A percentile compares a stretch with the other conserved stretches of the same genome.
phyloP scores from a whole-genome alignment of 2,329 filamentous ascomycete species.

The Phialocephala subalpina region DNA sequence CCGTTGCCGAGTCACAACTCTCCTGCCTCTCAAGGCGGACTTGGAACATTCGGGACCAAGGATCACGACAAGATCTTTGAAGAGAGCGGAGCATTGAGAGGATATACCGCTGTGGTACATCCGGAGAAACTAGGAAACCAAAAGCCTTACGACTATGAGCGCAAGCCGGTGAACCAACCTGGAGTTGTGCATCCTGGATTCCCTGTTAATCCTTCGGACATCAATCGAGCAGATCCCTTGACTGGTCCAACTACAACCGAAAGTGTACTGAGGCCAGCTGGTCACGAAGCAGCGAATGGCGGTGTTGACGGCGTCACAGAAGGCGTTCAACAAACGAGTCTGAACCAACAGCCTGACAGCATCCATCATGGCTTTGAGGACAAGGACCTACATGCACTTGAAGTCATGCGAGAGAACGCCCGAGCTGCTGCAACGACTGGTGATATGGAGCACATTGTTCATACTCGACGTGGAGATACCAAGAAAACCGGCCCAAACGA shows the following conservation, averaged over 20 bases:
- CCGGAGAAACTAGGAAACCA: constrained; percentile 25
- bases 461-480: constrained; percentile 17
- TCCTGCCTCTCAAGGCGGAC: constrained; percentile 52
- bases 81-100: constrained; percentile 43
- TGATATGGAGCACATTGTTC: constrained; percentile 38
- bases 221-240: constrained; percentile 12
- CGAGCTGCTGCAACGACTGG: constrained; percentile 35
- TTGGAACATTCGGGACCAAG: constrained; percentile 30
- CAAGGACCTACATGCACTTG: constrained; percentile 25
- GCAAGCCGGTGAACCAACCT: constrained; percentile 30
- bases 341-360: constrained; percentile 16
- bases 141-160: constrained; percentile 33
- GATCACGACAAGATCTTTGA: constrained; percentile 41
- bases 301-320: constrained; percentile 11
- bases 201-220: not conserved
- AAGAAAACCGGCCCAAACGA: constrained; percentile 4
- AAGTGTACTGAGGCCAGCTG: constrained; percentile 26
- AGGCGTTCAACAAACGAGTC: constrained; percentile 18
- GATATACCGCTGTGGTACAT: constrained; percentile 36
- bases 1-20: constrained; percentile 62
- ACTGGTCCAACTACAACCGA: constrained; percentile 32
- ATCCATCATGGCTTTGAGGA: constrained; percentile 27
- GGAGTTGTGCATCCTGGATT: constrained; percentile 10
- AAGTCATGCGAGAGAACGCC: constrained; percentile 34
- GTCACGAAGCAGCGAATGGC: not conserved